Evolutionary conservation across 148 eudicot species (phyloP), one percentile per base, ranked within the genome.

Genomic region (Rhododendron kiyosumense): DNA sequence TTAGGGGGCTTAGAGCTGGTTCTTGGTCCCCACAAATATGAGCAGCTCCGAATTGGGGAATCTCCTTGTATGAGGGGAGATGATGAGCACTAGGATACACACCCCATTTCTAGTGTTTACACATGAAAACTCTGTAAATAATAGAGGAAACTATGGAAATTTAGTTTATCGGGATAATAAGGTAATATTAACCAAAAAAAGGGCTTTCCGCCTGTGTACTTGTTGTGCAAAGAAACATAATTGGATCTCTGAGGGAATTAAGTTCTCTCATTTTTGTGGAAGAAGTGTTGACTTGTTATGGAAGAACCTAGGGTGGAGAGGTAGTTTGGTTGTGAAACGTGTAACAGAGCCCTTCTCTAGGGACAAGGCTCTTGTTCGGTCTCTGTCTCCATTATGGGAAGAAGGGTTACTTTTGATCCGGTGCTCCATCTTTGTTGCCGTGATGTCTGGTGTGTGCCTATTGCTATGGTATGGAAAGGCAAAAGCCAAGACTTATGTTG

Each of bases 391-490:
- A 73, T 87, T 97, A 77, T 93, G 96, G 99, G 94, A 93, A 86
- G 99, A 97, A 89, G 96, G 99, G 77, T 86, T 97, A 45, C 85
- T 97, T 78, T 85, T 97, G 17, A 85, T 97, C 85, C 92, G 99
- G 86, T 94, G 98, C 86, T 96, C 98, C 26, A 86, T 97, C 77
- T 94, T 95, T 84, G 91, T 87, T 75, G 94, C 95, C 28, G 95
- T 95, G 59, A 92, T 97, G 74, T 95, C 98, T 86, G 98, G 98
- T 78, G 94, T 97, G 86, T 94, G 98, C 87, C 88, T 97, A 76
- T 87, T 95, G 84, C 75, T 97, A 63, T 95, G 98, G 98, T 97
- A 95, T 89, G 98, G 98, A 51, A 91, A 92, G 89, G 90, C 89
- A 28, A 97, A 94, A 88, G 91, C 96, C 28, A 97, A 93, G 91